phyloP scores from a whole-genome alignment of 306 rosid genomes.

The Sicyos baderoa region DNA sequence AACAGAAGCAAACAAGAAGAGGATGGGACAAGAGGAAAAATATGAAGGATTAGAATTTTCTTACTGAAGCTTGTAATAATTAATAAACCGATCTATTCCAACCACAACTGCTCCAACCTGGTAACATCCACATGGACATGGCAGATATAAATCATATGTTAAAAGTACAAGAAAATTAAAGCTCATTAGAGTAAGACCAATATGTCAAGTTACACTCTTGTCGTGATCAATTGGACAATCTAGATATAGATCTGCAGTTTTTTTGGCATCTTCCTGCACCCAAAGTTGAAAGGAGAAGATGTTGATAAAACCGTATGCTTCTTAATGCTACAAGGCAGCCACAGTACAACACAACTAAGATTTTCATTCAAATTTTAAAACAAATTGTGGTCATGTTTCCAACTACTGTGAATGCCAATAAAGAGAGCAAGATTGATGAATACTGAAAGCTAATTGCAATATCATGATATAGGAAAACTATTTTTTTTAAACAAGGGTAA shows the following conservation, averaged over 20 bases:
- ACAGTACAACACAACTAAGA: not conserved
- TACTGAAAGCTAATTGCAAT: not conserved
- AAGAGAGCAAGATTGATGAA: not conserved
- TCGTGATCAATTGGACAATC: constrained; percentile 61
- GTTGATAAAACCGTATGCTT: not conserved
- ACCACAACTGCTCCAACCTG: constrained; percentile 99
- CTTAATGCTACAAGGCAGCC: not conserved
- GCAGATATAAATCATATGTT: constrained; percentile 22
- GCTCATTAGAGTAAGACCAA: constrained; percentile 24
- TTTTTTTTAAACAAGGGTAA: too few relatives aligned
- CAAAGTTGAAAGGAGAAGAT: constrained; percentile 1
- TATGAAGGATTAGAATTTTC: constrained; percentile 22
- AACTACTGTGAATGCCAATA: not conserved
- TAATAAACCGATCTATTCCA: constrained; percentile 71
- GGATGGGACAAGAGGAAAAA: not conserved
- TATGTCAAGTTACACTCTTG: constrained; percentile 63
- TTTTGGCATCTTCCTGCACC: constrained; percentile 72
- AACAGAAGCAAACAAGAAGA: not conserved
- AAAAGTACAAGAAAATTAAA: constrained; percentile 19
- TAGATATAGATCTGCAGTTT: constrained; percentile 43
- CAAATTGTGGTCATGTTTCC: not conserved
- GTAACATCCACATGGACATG: constrained; percentile 25
- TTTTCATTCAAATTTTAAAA: not conserved
- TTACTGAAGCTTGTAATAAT: constrained; percentile 97
- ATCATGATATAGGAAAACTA: not conserved